Evolutionary conservation across 2,329 filamentous ascomycete genomes (phyloP).

Genomic region (Cladosporium phlei): DNA sequence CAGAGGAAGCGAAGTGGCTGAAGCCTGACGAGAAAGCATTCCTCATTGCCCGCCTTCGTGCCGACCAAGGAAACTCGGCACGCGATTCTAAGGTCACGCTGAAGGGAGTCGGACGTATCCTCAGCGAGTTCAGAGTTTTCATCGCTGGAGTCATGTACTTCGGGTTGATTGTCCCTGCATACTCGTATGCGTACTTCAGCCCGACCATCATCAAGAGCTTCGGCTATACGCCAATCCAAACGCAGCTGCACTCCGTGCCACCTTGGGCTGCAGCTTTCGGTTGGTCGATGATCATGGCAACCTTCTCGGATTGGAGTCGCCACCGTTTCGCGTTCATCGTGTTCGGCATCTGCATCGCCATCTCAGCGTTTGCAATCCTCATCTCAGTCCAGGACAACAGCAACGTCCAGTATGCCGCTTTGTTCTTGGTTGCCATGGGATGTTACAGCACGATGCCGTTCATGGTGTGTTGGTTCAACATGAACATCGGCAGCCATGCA

Average conservation of each 20-base stretch:
- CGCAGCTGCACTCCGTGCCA: conserved; percentile 51
- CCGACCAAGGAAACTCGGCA: conserved; percentile 46
- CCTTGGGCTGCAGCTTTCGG: conserved; percentile 70
- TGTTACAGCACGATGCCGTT: conserved; percentile 84
- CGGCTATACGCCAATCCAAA: conserved; percentile 50
- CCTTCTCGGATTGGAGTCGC: conserved; percentile 62
- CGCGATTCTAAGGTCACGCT: conserved; percentile 40
- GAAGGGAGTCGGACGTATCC: conserved; percentile 41
- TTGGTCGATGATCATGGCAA: conserved; percentile 72
- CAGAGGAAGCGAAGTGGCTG: conserved; percentile 48
- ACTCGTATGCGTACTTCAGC: conserved; percentile 44
- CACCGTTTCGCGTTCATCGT: conserved; percentile 74
- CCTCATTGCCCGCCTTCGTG: conserved; percentile 42
- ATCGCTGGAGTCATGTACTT: conserved; percentile 51
- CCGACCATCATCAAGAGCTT: conserved; percentile 46
- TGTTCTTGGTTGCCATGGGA: conserved; percentile 72
- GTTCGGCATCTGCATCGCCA: conserved; percentile 61
- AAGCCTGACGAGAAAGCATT: conserved; percentile 42
- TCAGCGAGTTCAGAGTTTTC: conserved; percentile 47
- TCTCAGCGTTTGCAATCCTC: conserved; percentile 72
- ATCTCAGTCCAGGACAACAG: conserved; percentile 65
- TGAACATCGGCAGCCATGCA: conserved; percentile 51
- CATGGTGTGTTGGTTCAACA: conserved; percentile 50
- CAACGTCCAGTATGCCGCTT: conserved; percentile 66
- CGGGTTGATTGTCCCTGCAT: conserved; percentile 41